phyloP scores from a whole-genome alignment of 371 early-diverging fungal species.

The Paraphysoderma sedebokerense region DNA sequence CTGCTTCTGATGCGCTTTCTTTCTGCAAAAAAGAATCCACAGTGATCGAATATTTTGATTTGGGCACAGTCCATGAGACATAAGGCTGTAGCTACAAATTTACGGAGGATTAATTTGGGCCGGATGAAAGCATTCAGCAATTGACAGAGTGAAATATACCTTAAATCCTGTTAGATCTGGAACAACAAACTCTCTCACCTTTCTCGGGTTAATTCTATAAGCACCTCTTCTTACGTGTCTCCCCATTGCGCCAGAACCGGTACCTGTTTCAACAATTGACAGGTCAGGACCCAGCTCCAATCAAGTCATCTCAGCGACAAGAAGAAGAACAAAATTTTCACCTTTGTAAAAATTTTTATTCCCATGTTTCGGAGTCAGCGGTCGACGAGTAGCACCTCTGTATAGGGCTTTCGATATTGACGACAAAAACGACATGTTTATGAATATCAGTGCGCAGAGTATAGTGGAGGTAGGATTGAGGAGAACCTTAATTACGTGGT shows the following conservation, averaged over 20 bases:
- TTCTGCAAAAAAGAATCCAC: too few relatives aligned
- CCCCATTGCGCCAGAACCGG: conserved; percentile 1
- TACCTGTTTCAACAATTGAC: too few relatives aligned
- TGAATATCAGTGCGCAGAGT: too few relatives aligned
- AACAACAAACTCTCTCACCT: conserved; percentile 3
- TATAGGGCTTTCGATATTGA: not conserved
- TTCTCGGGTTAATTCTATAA: not conserved
- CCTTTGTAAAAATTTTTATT: conserved; percentile 3
- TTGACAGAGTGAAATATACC: not conserved
- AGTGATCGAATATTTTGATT: not conserved
- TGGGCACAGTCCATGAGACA: not conserved
- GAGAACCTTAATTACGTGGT: too few relatives aligned
- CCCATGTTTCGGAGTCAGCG: conserved; percentile 1
- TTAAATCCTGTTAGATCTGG: not conserved
- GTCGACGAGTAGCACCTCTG: conserved; percentile 2
- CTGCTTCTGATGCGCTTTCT: too few relatives aligned
- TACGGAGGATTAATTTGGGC: not conserved
- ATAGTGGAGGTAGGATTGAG: too few relatives aligned
- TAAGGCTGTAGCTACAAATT: not conserved
- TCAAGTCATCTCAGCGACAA: too few relatives aligned
- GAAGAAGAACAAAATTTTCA: too few relatives aligned
- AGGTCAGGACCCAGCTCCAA: too few relatives aligned
- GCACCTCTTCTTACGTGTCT: not conserved
- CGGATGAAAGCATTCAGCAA: not conserved
- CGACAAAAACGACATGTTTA: too few relatives aligned